Percentiles rank a stretch among this genome's conserved stretches.
These are phyloP conservation scores for Trichocladium antarcticum DNA, from an alignment of 495 filamentous ascomycete genomes.

Conservation along the genomic window DNA sequence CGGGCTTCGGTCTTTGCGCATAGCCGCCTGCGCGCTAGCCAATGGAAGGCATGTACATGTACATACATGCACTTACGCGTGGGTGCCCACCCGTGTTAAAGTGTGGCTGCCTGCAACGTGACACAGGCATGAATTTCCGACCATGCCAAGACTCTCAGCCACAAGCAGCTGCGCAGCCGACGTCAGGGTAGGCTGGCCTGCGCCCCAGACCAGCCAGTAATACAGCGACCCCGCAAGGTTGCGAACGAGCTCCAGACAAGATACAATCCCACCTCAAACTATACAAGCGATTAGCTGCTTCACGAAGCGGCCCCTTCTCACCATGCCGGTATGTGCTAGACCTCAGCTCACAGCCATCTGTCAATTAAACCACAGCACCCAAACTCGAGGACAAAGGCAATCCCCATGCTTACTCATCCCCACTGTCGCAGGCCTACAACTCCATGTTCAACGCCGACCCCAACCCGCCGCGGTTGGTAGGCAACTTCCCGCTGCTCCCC, in stretches of 20 bases:
- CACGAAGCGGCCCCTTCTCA: constrained; percentile 8
- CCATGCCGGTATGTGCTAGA: constrained; percentile 18
- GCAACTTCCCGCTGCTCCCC: constrained; percentile 89
- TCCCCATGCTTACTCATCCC: too few relatives aligned
- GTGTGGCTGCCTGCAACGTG: constrained; percentile 21
- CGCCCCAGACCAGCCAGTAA: background rate
- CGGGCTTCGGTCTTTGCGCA: constrained; percentile 1
- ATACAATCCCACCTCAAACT: constrained; percentile 6
- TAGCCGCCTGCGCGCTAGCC: constrained; percentile 7
- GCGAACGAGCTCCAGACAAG: constrained; percentile 6
- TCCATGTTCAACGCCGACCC: constrained; percentile 81
- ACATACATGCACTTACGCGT: too few relatives aligned
- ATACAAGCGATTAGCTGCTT: constrained; percentile 1
- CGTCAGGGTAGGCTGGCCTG: constrained; percentile 11
- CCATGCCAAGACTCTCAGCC: constrained; percentile 8
- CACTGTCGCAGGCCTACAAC: constrained; percentile 65
- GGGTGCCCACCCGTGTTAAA: too few relatives aligned
- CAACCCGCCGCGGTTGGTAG: constrained; percentile 40
- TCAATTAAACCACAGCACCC: background rate
- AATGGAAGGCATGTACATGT: too few relatives aligned
- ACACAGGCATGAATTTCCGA: constrained; percentile 7
- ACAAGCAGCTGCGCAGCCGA: constrained; percentile 7
- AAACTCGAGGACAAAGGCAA: too few relatives aligned
- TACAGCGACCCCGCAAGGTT: constrained; percentile 27
- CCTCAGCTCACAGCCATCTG: background rate